A percentile compares a stretch with the other conserved stretches of the same genome.
phyloP scores from a whole-genome alignment of 2,329 filamentous ascomycete species.

The Xylariaceae sp. region DNA sequence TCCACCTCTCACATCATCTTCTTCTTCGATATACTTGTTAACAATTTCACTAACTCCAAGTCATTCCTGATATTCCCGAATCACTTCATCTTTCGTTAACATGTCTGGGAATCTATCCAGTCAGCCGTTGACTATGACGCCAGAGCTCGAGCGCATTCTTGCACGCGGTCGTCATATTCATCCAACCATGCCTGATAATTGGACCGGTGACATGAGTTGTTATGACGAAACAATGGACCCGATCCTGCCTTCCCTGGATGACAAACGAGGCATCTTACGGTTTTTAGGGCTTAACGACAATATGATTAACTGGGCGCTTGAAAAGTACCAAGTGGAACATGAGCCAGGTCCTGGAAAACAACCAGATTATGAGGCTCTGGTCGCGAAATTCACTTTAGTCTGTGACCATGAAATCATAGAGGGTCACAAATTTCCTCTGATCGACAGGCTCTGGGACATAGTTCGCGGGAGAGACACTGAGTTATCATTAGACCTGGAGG shows the following conservation, averaged over 20 bases:
- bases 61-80: neutral
- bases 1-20: neutral
- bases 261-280: neutral
- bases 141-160: neutral
- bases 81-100: neutral
- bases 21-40: neutral
- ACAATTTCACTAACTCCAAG: neutral
- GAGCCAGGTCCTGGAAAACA: neutral
- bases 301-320: neutral
- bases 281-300: neutral
- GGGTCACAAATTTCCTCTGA: neutral
- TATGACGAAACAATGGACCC: neutral
- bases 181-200: neutral
- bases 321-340: neutral
- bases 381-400: neutral
- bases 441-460: neutral
- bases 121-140: neutral
- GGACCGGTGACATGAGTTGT: neutral
- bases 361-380: neutral
- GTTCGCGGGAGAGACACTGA: neutral
- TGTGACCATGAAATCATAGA: neutral
- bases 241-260: neutral
- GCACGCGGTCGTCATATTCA: neutral
- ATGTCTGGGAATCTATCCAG: neutral
- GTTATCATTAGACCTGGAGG: neutral